Conservation (phyloP, 2,329 filamentous ascomycete species). For the Sporothrix protearum region DNA sequence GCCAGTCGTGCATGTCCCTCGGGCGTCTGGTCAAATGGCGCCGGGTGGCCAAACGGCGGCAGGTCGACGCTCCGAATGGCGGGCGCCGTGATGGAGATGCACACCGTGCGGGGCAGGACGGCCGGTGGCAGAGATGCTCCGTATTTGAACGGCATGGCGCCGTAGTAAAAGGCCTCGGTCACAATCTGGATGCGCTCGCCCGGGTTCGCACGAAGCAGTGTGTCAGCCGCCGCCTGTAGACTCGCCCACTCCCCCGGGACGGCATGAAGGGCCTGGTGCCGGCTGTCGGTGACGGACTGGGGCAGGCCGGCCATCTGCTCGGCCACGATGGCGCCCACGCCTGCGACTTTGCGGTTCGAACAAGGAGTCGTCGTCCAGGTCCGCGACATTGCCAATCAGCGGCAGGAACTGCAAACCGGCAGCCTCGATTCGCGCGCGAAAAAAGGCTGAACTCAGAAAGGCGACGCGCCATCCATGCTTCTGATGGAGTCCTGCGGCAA, state of each 20-base stretch:
- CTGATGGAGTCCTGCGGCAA: slow-evolving; percentile 34
- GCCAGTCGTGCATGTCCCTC: slow-evolving; percentile 29
- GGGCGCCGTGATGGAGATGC: slow-evolving; percentile 40
- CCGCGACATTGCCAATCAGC: slow-evolving; percentile 35
- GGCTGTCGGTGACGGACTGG: slow-evolving; percentile 34
- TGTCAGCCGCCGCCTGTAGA: slow-evolving; percentile 32
- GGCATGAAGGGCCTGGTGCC: slow-evolving; percentile 35
- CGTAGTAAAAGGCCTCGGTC: slow-evolving; percentile 38
- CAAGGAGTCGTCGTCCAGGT: slow-evolving; percentile 35
- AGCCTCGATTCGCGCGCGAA: slow-evolving; percentile 36
- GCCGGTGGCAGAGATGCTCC: slow-evolving; percentile 32
- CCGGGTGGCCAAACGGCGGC: slow-evolving; percentile 36
- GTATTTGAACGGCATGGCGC: slow-evolving; percentile 36
- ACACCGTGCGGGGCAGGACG: slow-evolving; percentile 32
- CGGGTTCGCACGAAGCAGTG: slow-evolving; percentile 29
- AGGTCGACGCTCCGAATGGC: slow-evolving; percentile 37
- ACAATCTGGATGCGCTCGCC: slow-evolving; percentile 33
- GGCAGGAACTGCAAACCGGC: slow-evolving; percentile 37
- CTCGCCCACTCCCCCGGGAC: slow-evolving; percentile 38
- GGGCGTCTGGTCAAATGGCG: slow-evolving; percentile 34
- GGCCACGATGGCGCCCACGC: slow-evolving; percentile 1
- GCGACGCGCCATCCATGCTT: slow-evolving; percentile 35
- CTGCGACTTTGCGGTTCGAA: slow-evolving; percentile 24
- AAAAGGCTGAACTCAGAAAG: slow-evolving; percentile 39
- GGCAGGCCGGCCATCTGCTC: slow-evolving; percentile 23